A percentile compares a stretch with the other conserved stretches of the same genome.
phyloP scores from a whole-genome alignment of 495 filamentous ascomycete genomes.

The Tuber calosporum region DNA sequence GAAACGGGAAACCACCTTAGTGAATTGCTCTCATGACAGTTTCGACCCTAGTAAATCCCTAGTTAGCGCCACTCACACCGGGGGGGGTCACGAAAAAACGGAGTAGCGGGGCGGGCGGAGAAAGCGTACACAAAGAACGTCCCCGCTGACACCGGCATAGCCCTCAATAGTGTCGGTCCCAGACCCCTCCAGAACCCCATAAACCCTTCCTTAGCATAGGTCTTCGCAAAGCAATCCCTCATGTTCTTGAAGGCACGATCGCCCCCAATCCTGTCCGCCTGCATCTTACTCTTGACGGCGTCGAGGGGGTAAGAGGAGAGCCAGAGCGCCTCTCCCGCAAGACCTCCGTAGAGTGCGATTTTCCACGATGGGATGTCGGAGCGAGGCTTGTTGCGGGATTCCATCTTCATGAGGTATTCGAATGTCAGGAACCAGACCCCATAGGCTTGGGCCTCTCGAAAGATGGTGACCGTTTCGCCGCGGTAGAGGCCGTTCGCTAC shows the following conservation, averaged over 20 bases:
- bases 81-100: neutral
- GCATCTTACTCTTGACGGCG: conserved; percentile 99
- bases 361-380: conserved; percentile 73
- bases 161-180: conserved; percentile 84
- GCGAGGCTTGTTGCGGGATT: conserved; percentile 67
- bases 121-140: conserved; percentile 71
- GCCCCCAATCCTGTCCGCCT: conserved; percentile 76
- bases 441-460: conserved; percentile 90
- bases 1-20: conserved; percentile 7
- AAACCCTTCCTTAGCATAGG: conserved; percentile 65
- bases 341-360: conserved; percentile 82
- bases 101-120: neutral
- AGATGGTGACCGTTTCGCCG: conserved; percentile 73
- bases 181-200: conserved; percentile 95
- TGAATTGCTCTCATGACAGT: conserved; percentile 41
- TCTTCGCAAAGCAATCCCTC: conserved; percentile 84
- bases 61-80: conserved; percentile 11
- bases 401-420: conserved; percentile 90
- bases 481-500: conserved; percentile 70
- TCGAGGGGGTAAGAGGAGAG: conserved; percentile 88
- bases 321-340: conserved; percentile 93
- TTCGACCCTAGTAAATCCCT: conserved; percentile 25
- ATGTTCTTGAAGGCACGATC: conserved; percentile 67
- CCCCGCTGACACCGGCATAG: conserved; percentile 94
- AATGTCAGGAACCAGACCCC: conserved; percentile 91